Evolutionary conservation across 441 rosid genomes (phyloP), one percentile per base, ranked within the genome.

Genomic region (Pelargonium fulgidum): DNA sequence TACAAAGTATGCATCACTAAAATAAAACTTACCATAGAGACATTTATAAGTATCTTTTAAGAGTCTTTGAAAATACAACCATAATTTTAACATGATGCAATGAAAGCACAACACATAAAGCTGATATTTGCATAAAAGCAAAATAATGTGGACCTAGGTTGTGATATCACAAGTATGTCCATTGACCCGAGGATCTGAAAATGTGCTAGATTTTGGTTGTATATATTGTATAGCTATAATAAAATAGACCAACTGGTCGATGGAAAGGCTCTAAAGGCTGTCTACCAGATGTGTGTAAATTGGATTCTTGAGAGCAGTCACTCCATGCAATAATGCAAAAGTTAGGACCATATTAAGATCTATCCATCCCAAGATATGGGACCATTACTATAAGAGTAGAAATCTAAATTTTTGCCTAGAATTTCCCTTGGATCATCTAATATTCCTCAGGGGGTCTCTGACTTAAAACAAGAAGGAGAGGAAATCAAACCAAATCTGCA

Each of bases 31-130:
- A 64, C 13, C 22, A 64, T 16, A 64, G 8, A 36, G 4, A 39
- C 66, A 33, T 63, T 63, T n/a, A 16, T 39, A 64, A 33, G 67
- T 39, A 3, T 64, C 47, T 45, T 64, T 64, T 10, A 64, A 64
- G 12, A 39, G 24, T 12, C 13, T 8, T 33, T 64, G 13, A 64
- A 64, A 33, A 3, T 33, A 36, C 45, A 14, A 14, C 48, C 67
- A 39, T 36, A 64, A 62, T 61, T 14, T 61, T 61, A 61, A 61
- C 39, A 36, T n/a, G 44, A 29, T 63, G 66, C 22, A 29, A 0
- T 63, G 47, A n/a, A 14, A 63, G 66, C 16, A 33, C 65, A 62
- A 26, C 66, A 63, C 16, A 16, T 22, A 6, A n/a, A 3, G 26
- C 66, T 22, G 13, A 7, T 33, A 19, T 59, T 20, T 13, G 19